Conservation (phyloP, 345 rosid species). For the Euclidium syriacum region DNA sequence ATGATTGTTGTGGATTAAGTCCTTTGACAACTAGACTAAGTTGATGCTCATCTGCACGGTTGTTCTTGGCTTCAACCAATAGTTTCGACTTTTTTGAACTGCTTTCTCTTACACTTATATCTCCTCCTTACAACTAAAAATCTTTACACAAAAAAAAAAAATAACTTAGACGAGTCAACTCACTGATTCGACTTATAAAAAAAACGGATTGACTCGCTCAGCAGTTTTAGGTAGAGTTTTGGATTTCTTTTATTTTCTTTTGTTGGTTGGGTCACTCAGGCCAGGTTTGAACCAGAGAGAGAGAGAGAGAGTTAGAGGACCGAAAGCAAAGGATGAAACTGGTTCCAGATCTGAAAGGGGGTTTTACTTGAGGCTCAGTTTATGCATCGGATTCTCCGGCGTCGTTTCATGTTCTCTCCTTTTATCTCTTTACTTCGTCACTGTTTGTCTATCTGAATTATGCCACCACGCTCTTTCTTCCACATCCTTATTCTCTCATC, state of each 20-base stretch:
- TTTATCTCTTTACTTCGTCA: slow-evolving; percentile 10
- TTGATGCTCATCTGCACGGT: too few relatives aligned
- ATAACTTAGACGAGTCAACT: slow-evolving; percentile 13
- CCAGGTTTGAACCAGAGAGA: not conserved
- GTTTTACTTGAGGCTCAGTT: not conserved
- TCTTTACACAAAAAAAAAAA: not conserved
- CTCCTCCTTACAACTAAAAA: too few relatives aligned
- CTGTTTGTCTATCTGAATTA: slow-evolving; percentile 23
- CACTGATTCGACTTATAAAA: slow-evolving; percentile 13
- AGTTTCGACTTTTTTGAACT: too few relatives aligned
- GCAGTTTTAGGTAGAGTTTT: slow-evolving; percentile 7
- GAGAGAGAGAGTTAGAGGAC: not conserved
- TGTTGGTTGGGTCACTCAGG: slow-evolving; percentile 9
- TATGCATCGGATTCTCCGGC: slow-evolving; percentile 23
- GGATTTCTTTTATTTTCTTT: not conserved
- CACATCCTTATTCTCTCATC: slow-evolving; percentile 52
- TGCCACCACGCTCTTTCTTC: slow-evolving; percentile 57
- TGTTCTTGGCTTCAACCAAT: too few relatives aligned
- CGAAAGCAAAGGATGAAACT: not conserved
- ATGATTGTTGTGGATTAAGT: too few relatives aligned
- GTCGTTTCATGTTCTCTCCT: slow-evolving; percentile 39
- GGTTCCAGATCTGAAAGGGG: slow-evolving; percentile 25
- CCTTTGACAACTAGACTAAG: too few relatives aligned
- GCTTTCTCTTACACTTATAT: too few relatives aligned
- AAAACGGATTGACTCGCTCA: slow-evolving; percentile 17